Base-by-base conservation (phyloP, 768 basidiomycete genomes). In the Asterophora lycoperdoides region DNA sequence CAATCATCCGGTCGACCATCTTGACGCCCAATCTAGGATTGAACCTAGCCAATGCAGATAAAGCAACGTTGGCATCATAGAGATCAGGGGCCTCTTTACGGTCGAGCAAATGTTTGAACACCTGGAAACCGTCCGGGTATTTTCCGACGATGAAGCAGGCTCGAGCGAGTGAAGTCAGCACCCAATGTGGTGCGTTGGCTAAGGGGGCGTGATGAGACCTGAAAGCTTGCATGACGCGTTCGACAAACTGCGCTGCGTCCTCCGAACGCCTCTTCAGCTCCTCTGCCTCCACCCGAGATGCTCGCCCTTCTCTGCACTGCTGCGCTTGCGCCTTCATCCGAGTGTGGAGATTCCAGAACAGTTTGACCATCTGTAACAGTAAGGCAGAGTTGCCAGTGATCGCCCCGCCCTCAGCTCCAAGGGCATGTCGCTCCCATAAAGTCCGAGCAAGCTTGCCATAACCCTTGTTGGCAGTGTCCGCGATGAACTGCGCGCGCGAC, bases 11-110 rank as follows among this genome's bases (percentile, higher is more conserved):
- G 46, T 69, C 57, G n/a, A 88, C 60, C 56, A 81, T 67, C 14
- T 52, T 56, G 17, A 65, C 67, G 1, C 80, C 86, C 13, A 57
- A 57, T 9, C 64, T 64, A 17, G 83, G 77, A 36, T 75, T 65
- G 52, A 73, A 61, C 49, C 71, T 67, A 20, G 83, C 77, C 44
- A 86, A 62, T 8, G 74, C 77, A 3, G 71, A 69, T 46, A 89
- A 70, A 34, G 73, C 74, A 41, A 89, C 77, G 56, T 86, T 86
- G 42, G 85, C 66, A 58, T 89, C 86, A 58, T 78, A 68, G 33
- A 75, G 54, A 61, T 88, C 84, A 13, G 83, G 83, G 44, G 75
- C 57, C 59, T 83, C 77, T 47, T 60, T 64, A 41, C 80, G 77
- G 18, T 61, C 54, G 34, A 79, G 59, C 32, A 86, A 59, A 46